Evolutionary conservation across 495 filamentous ascomycete species (phyloP).

Genomic region (Podospora conica): DNA sequence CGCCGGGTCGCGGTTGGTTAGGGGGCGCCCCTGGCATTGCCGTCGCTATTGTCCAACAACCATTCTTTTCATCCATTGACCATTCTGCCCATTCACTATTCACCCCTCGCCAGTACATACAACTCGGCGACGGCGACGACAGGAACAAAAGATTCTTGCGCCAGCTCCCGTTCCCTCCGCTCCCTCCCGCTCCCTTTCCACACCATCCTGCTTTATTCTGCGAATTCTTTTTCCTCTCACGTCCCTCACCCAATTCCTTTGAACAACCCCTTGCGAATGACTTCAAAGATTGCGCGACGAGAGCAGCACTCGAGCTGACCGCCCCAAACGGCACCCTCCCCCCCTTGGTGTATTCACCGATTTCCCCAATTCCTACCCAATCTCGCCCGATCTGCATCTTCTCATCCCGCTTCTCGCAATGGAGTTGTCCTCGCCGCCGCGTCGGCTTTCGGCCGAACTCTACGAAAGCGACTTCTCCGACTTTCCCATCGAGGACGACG

Average conservation of each 20-base stretch:
- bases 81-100: background rate
- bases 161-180: background rate
- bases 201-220: background rate
- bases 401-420: background rate
- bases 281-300: background rate
- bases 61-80: no score
- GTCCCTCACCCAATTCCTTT: background rate
- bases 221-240: background rate
- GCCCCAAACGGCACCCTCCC: background rate
- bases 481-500: constrained; percentile 17
- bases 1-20: background rate
- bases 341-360: background rate
- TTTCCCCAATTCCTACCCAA: background rate
- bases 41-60: background rate
- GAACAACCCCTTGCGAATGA: background rate
- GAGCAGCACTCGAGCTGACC: background rate
- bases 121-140: background rate
- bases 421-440: constrained; percentile 11
- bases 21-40: background rate
- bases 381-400: background rate
- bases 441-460: background rate
- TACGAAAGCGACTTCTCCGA: constrained; percentile 13
- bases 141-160: background rate
- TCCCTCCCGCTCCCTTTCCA: background rate
- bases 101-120: background rate